These are phyloP conservation scores for Tetraselmis striata DNA, from an alignment of 139 green algal species.

Conservation along the genomic window DNA sequence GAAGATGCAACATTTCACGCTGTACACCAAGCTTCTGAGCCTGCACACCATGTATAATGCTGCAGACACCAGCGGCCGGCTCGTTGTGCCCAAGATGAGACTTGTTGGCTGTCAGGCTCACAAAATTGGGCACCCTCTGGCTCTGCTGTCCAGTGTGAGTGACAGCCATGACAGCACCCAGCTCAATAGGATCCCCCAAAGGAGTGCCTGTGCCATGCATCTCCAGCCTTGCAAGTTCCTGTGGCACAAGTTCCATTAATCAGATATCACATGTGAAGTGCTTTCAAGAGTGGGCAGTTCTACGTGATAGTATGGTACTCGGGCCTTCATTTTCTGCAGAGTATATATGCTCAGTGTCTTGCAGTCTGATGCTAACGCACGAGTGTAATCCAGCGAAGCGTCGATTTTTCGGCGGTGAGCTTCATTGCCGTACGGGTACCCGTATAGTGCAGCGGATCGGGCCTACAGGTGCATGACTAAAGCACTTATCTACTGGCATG, in stretches of 20 bases:
- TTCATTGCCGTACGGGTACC: too few species aligned
- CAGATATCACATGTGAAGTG: too few species aligned
- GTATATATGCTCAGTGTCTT: too few species aligned
- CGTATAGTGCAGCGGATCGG: too few species aligned
- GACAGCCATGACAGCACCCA: neutral
- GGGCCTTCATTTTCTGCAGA: too few species aligned
- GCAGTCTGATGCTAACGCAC: too few species aligned
- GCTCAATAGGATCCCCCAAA: constrained; percentile 43
- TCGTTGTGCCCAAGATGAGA: neutral
- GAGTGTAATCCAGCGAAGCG: too few species aligned
- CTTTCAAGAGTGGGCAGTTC: too few species aligned
- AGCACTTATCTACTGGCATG: too few species aligned
- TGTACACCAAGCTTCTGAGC: neutral
- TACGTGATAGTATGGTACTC: too few species aligned
- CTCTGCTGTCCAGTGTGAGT: neutral
- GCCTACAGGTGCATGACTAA: too few species aligned
- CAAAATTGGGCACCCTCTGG: neutral
- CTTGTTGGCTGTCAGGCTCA: neutral
- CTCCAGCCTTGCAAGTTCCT: constrained; percentile 16
- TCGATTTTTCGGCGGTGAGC: too few species aligned
- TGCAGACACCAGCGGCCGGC: neutral
- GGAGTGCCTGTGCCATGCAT: constrained; percentile 54
- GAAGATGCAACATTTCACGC: neutral
- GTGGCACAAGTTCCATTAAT: constrained; percentile 7
- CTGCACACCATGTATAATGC: neutral